A percentile compares a stretch with the other conserved stretches of the same genome.
These are phyloP conservation scores for Biscogniauxia sp. DNA, from an alignment of 2,329 filamentous ascomycete genomes.

Conservation along the genomic window DNA sequence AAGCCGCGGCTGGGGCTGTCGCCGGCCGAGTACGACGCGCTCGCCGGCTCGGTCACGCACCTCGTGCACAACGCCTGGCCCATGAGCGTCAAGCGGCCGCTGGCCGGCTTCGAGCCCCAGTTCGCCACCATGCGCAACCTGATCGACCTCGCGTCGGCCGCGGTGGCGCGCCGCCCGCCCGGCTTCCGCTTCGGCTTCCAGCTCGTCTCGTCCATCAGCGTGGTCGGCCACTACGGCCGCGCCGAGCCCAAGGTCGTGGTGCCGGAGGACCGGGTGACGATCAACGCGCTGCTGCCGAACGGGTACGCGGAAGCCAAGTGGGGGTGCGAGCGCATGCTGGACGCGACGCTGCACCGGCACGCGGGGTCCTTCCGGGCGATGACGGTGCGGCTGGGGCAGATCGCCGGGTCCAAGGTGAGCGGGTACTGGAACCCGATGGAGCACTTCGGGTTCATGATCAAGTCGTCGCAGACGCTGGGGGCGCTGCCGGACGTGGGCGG, in stretches of 20 bases:
- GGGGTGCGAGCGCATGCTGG: conserved; percentile 48
- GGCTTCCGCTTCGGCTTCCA: conserved; percentile 32
- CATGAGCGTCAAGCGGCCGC: conserved; percentile 6
- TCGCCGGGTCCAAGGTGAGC: conserved; percentile 46
- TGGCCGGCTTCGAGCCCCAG: conserved; percentile 6
- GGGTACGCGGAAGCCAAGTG: conserved; percentile 53
- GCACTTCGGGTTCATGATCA: conserved; percentile 48
- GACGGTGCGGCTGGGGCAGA: conserved; percentile 47
- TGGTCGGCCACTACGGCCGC: conserved; percentile 32
- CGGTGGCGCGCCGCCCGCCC: neutral
- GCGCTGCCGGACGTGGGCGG: conserved; percentile 41
- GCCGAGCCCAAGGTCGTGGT: conserved; percentile 28
- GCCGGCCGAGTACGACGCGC: neutral
- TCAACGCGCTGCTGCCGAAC: conserved; percentile 40
- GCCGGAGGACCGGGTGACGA: conserved; percentile 39
- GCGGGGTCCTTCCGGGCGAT: conserved; percentile 41
- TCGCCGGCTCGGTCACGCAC: conserved; percentile 4
- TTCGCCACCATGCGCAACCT: conserved; percentile 7
- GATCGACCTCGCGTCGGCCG: conserved; percentile 1
- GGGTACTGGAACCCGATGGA: conserved; percentile 56
- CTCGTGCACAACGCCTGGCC: conserved; percentile 11
- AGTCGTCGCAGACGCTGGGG: conserved; percentile 45
- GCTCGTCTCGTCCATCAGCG: conserved; percentile 41
- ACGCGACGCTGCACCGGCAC: conserved; percentile 42
- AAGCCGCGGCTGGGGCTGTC: conserved; percentile 1